phyloP scores from a whole-genome alignment of 805 yeast genomes.

The Kazachstania martiniae region DNA sequence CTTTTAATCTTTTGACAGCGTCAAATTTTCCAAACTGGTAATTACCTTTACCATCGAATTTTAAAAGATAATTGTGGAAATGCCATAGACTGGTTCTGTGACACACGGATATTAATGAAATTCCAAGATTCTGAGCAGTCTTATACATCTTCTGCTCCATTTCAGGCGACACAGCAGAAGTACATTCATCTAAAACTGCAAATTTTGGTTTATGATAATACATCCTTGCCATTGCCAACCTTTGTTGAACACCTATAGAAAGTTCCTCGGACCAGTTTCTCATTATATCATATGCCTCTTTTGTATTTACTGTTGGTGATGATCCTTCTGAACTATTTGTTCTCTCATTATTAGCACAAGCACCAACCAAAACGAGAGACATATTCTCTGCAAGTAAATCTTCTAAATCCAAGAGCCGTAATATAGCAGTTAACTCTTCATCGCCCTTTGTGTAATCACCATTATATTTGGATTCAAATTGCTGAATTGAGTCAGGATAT shows the following conservation, averaged over 20 bases:
- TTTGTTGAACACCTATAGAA: conserved; percentile 85
- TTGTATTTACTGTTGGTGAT: conserved; percentile 13
- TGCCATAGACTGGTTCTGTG: conserved; percentile 91
- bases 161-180: conserved; percentile 85
- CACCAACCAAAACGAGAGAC: conserved; percentile 21
- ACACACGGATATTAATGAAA: conserved; percentile 80
- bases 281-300: conserved; percentile 52
- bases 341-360: not conserved
- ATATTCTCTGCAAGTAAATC: conserved; percentile 42
- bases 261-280: conserved; percentile 85
- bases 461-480: conserved; percentile 33
- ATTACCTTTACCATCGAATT: conserved; percentile 77
- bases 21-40: conserved; percentile 53
- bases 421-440: conserved; percentile 39
- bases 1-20: conserved; percentile 58
- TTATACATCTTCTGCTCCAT: conserved; percentile 84
- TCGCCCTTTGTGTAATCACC: conserved; percentile 28
- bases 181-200: conserved; percentile 93
- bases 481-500: conserved; percentile 66
- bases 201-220: conserved; percentile 86
- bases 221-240: conserved; percentile 86
- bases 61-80: conserved; percentile 72
- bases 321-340: not conserved
- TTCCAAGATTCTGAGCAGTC: conserved; percentile 68
- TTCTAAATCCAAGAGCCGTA: conserved; percentile 47